phyloP scores from a whole-genome alignment of 23 red algal genomes.

The Gracilaria domingensis region DNA sequence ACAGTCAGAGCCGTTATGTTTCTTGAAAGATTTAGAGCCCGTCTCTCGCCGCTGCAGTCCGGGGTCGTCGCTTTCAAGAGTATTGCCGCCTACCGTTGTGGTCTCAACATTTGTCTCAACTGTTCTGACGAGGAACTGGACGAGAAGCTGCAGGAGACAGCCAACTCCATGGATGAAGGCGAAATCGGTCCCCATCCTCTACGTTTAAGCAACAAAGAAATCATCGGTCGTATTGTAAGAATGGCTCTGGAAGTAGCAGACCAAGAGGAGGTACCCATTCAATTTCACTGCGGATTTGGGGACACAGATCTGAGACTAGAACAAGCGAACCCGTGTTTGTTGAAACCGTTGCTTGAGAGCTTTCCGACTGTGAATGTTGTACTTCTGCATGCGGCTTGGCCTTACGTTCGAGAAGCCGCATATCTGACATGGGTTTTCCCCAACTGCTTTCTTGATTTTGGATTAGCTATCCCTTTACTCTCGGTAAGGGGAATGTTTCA shows the following conservation, averaged over 20 bases:
- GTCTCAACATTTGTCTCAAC: constrained; percentile 26
- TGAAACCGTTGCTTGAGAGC: constrained; percentile 27
- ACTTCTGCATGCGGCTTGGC: constrained; percentile 58
- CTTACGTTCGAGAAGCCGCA: constrained; percentile 54
- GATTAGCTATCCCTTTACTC: constrained; percentile 56
- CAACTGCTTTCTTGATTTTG: constrained; percentile 50
- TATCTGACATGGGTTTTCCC: constrained; percentile 37
- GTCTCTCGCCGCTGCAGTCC: constrained; percentile 18
- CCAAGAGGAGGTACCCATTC: constrained; percentile 41
- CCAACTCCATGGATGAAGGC: not conserved
- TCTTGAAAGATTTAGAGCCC: not conserved
- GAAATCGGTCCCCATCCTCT: not conserved
- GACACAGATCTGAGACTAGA: constrained; percentile 45
- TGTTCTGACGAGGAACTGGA: constrained; percentile 57
- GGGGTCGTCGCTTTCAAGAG: constrained; percentile 55
- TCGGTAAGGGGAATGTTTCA: constrained; percentile 53
- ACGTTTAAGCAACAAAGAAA: constrained; percentile 20
- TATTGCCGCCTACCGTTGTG: constrained; percentile 57
- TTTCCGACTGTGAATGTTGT: constrained; percentile 51
- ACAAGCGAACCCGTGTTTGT: constrained; percentile 38
- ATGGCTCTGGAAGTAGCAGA: constrained; percentile 41
- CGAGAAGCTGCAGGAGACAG: constrained; percentile 22
- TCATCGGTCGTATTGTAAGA: constrained; percentile 38
- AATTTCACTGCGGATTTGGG: constrained; percentile 72
- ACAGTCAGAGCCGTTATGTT: constrained; percentile 32